phyloP scores from a whole-genome alignment of 1,284 basidiomycete species.

The Trametes pubescens region DNA sequence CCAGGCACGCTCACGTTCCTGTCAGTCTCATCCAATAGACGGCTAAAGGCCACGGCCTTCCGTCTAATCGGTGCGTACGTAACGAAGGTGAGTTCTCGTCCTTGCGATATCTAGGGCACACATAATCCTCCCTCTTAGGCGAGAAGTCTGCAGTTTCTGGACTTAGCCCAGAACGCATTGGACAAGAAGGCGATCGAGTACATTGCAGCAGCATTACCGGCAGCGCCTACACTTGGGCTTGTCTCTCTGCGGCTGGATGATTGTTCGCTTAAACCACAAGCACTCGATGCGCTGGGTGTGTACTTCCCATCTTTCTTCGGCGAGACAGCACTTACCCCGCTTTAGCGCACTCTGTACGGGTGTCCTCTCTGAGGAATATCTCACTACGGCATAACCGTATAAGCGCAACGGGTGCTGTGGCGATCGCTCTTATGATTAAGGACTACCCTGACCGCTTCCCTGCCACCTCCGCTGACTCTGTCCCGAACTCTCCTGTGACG shows the following conservation, averaged over 20 bases:
- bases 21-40: conserved; percentile 88
- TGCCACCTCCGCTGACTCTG: conserved; percentile 28
- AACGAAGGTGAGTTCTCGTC: conserved; percentile 57
- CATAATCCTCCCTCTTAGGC: conserved; percentile 54
- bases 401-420: conserved; percentile 82
- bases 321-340: neutral
- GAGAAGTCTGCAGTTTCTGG: conserved; percentile 81
- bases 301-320: neutral
- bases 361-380: conserved; percentile 85
- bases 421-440: conserved; percentile 93
- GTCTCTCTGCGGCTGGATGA: conserved; percentile 87
- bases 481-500: conserved; percentile 37
- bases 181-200: conserved; percentile 89
- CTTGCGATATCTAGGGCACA: neutral
- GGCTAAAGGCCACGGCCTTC: conserved; percentile 83
- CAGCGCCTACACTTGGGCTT: conserved; percentile 64
- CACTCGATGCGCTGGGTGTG: conserved; percentile 80
- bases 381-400: conserved; percentile 90
- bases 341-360: conserved; percentile 81
- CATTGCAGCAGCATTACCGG: conserved; percentile 73
- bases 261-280: conserved; percentile 75
- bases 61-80: conserved; percentile 84
- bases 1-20: conserved; percentile 85
- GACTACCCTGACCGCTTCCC: conserved; percentile 88
- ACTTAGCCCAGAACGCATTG: conserved; percentile 87